phyloP scores from a whole-genome alignment of 768 basidiomycete genomes.

The Epithele typhae region DNA sequence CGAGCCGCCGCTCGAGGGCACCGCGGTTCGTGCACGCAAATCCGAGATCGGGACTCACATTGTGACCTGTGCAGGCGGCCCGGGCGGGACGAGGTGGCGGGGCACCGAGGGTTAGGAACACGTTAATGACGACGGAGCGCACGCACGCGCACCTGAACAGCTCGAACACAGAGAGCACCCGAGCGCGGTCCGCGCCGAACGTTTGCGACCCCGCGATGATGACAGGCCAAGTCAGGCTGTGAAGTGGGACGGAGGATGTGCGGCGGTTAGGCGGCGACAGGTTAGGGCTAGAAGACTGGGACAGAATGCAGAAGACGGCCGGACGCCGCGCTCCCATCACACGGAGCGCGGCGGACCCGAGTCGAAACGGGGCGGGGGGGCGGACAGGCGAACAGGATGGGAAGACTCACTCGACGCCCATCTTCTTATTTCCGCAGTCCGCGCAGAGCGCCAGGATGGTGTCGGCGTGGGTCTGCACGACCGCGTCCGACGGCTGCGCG shows the following conservation, averaged over 20 bases:
- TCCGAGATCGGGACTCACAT: slow-evolving; percentile 16
- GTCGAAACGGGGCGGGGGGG: slow-evolving; percentile 1
- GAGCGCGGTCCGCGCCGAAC: slow-evolving; percentile 20
- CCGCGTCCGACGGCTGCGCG: slow-evolving; percentile 22
- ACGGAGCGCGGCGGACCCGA: neutral
- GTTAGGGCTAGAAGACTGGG: too few species aligned
- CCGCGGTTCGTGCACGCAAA: too few species aligned
- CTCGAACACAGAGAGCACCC: slow-evolving; percentile 26
- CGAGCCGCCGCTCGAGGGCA: too few species aligned
- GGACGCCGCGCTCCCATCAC: too few species aligned
- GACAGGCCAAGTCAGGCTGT: slow-evolving; percentile 29
- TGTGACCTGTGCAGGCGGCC: slow-evolving; percentile 21
- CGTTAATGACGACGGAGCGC: slow-evolving; percentile 2
- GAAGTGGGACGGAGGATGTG: neutral
- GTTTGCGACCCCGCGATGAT: slow-evolving; percentile 28
- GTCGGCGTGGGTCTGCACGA: slow-evolving; percentile 27
- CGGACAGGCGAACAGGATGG: neutral
- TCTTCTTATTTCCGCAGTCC: slow-evolving; percentile 25
- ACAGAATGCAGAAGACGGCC: slow-evolving; percentile 10
- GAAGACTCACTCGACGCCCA: slow-evolving; percentile 30
- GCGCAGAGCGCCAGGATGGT: slow-evolving; percentile 26
- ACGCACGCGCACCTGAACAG: slow-evolving; percentile 25
- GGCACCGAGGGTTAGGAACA: slow-evolving; percentile 7
- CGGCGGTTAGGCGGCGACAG: neutral
- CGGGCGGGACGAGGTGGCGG: neutral